phyloP scores from a whole-genome alignment of 129 eudicot species.

The Flaveria linearis region DNA sequence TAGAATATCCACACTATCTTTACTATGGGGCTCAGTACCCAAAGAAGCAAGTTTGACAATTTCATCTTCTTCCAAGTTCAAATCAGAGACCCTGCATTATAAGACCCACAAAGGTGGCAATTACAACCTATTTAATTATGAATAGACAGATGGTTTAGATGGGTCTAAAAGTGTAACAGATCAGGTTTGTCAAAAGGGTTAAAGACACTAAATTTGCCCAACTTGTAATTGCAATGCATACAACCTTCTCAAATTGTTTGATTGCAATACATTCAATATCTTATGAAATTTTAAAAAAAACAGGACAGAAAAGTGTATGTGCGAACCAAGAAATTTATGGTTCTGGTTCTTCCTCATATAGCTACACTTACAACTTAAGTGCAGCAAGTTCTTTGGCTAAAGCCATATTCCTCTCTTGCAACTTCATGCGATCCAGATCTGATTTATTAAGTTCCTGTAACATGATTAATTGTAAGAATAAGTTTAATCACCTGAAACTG shows the following conservation, averaged over 20 bases:
- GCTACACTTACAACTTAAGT: conserved; percentile 59
- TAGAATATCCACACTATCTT: conserved; percentile 54
- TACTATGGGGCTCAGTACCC: conserved; percentile 50
- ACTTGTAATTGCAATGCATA: neutral
- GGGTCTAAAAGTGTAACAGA: neutral
- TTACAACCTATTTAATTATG: neutral
- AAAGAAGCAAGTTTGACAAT: conserved; percentile 72
- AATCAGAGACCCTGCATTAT: conserved; percentile 57
- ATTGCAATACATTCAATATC: neutral
- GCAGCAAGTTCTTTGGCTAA: conserved; percentile 88
- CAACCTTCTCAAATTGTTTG: neutral
- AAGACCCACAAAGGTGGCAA: conserved; percentile 1
- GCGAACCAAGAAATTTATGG: conserved; percentile 5
- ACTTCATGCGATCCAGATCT: conserved; percentile 48
- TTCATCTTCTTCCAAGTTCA: conserved; percentile 64
- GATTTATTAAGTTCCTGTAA: conserved; percentile 71
- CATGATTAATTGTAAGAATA: conserved; percentile 17
- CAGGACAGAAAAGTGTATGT: neutral
- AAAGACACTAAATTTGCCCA: neutral
- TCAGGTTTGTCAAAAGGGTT: neutral
- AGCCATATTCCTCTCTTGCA: conserved; percentile 64
- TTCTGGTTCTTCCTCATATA: neutral
- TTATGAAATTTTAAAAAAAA: neutral
- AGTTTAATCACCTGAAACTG: neutral
- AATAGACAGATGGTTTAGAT: neutral